Percentiles rank a stretch among this genome's conserved stretches.
Evolutionary conservation across 805 yeast species (phyloP).

Genomic region (Cyberlindnera euphorbiae): DNA sequence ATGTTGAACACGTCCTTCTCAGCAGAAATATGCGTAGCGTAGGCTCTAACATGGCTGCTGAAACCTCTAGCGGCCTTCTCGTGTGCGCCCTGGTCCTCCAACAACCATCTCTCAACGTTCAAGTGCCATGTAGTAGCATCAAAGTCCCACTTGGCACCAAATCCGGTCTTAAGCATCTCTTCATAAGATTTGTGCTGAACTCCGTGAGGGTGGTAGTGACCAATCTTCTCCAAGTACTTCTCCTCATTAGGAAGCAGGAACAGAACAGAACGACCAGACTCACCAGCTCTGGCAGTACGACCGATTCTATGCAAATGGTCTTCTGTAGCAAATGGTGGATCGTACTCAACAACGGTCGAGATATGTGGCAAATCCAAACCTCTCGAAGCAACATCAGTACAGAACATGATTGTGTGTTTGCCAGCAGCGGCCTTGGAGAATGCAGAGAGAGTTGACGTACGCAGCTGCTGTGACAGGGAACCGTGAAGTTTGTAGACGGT

Average conservation of each 20-base stretch:
- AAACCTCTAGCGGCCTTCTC: constrained; percentile 76
- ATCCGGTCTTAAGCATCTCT: constrained; percentile 34
- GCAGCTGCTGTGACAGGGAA: constrained; percentile 74
- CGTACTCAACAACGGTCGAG: constrained; percentile 83
- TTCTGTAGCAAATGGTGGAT: constrained; percentile 90
- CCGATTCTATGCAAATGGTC: constrained; percentile 97
- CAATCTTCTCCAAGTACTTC: constrained; percentile 63
- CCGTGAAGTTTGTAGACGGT: constrained; percentile 80
- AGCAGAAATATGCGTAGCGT: constrained; percentile 83
- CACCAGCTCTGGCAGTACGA: constrained; percentile 97
- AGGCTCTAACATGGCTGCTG: constrained; percentile 87
- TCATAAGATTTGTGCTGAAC: constrained; percentile 48
- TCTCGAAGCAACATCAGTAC: constrained; percentile 98
- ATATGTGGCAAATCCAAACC: constrained; percentile 91
- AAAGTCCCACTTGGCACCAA: constrained; percentile 71
- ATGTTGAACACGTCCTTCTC: constrained; percentile 83
- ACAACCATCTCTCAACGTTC: constrained; percentile 80
- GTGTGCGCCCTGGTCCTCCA: constrained; percentile 58
- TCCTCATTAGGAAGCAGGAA: constrained; percentile 93
- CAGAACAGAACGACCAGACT: constrained; percentile 68
- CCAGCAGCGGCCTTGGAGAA: constrained; percentile 36
- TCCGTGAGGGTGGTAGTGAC: constrained; percentile 51
- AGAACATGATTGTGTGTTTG: constrained; percentile 65
- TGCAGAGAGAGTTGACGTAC: constrained; percentile 62
- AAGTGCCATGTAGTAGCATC: constrained; percentile 97